These are phyloP conservation scores for Aspergillus fructus DNA, from an alignment of 2,329 filamentous ascomycete genomes.

Conservation along the genomic window DNA sequence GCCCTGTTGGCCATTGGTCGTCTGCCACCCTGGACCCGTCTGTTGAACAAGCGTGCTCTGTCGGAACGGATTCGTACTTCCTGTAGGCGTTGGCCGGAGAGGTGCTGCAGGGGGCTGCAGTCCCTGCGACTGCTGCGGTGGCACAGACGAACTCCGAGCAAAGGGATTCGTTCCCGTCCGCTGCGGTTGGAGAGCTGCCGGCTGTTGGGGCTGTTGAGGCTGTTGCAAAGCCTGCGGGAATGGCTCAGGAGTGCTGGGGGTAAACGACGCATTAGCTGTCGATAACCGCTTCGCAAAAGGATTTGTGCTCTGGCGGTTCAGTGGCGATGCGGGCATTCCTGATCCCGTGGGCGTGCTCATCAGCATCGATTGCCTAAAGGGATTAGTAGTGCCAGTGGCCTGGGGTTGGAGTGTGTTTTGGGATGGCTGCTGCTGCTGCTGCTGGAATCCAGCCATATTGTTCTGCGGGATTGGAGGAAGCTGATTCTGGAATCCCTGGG, in stretches of 20 bases:
- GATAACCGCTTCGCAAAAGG: slow-evolving; percentile 72
- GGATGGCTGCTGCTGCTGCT: slow-evolving; percentile 42
- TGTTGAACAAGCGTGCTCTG: slow-evolving; percentile 90
- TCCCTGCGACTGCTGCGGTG: slow-evolving; percentile 33
- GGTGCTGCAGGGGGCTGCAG: slow-evolving; percentile 41
- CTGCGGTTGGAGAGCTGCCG: slow-evolving; percentile 47
- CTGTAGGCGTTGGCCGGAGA: slow-evolving; percentile 74
- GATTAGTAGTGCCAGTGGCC: slow-evolving; percentile 86
- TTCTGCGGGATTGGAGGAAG: slow-evolving; percentile 51
- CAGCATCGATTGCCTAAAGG: slow-evolving; percentile 90
- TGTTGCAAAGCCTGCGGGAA: slow-evolving; percentile 26
- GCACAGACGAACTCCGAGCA: slow-evolving; percentile 54
- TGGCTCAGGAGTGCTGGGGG: slow-evolving; percentile 19
- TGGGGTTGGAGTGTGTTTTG: slow-evolving; percentile 39
- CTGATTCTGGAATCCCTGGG: slow-evolving; percentile 45
- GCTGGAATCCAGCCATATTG: slow-evolving; percentile 46
- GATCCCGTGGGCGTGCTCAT: slow-evolving; percentile 50
- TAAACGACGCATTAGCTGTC: slow-evolving; percentile 32
- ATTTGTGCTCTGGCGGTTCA: slow-evolving; percentile 72
- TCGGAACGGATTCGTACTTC: slow-evolving; percentile 91
- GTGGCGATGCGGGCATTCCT: slow-evolving; percentile 45
- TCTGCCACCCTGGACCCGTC: slow-evolving; percentile 80
- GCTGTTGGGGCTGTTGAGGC: slow-evolving; percentile 25
- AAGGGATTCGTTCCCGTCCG: slow-evolving; percentile 74
- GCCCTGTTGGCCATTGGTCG: slow-evolving; percentile 67